Evolutionary conservation across 2,329 filamentous ascomycete genomes (phyloP).

Genomic region (Xylariaceae sp.): DNA sequence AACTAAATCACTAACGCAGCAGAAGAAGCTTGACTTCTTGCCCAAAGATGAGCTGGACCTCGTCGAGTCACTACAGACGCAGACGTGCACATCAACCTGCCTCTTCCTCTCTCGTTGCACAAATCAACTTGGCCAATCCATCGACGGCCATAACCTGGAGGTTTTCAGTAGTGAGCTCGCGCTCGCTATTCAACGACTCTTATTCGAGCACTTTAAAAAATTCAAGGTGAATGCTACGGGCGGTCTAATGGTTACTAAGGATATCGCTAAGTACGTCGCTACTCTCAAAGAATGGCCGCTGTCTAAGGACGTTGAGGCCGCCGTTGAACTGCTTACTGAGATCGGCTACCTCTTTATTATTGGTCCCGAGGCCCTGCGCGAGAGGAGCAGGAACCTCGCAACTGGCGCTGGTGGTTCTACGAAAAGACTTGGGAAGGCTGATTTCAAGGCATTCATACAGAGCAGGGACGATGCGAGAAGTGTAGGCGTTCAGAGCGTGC

Average conservation of each 20-base stretch:
- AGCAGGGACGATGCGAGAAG: slow-evolving; percentile 83
- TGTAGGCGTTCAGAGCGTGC: slow-evolving; percentile 80
- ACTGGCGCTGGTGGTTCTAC: slow-evolving; percentile 43
- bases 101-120: slow-evolving; percentile 77
- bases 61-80: slow-evolving; percentile 81
- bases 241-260: slow-evolving; percentile 93
- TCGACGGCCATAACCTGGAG: slow-evolving; percentile 84
- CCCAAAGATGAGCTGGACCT: slow-evolving; percentile 75
- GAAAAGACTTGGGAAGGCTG: slow-evolving; percentile 67
- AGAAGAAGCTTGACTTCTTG: slow-evolving; percentile 89
- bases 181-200: slow-evolving; percentile 73
- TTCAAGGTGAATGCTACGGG: slow-evolving; percentile 93
- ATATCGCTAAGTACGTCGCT: slow-evolving; percentile 91
- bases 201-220: slow-evolving; percentile 93
- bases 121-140: slow-evolving; percentile 65
- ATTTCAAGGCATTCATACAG: slow-evolving; percentile 84
- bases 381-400: slow-evolving; percentile 68
- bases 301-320: slow-evolving; percentile 68
- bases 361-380: slow-evolving; percentile 76
- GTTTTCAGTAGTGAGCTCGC: slow-evolving; percentile 85
- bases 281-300: slow-evolving; percentile 84
- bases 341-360: slow-evolving; percentile 97
- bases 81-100: slow-evolving; percentile 81
- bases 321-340: slow-evolving; percentile 86
- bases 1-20: slow-evolving; percentile 70